These are phyloP conservation scores for Ganoderma resinaceum DNA, from an alignment of 1,284 basidiomycete species.

Conservation along the genomic window DNA sequence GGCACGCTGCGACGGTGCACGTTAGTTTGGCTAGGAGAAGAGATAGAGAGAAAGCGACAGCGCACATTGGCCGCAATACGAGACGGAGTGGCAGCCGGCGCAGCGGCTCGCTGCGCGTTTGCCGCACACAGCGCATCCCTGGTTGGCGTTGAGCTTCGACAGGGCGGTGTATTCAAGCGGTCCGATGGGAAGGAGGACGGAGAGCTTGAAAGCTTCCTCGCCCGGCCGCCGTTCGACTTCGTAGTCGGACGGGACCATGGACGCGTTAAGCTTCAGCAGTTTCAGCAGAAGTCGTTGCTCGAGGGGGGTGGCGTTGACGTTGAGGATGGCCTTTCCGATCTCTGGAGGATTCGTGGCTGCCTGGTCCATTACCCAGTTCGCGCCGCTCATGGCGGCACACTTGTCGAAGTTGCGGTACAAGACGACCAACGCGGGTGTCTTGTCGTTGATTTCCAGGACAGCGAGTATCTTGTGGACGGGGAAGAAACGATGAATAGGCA, in stretches of 20 bases:
- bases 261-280: slow-evolving; percentile 24
- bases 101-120: slow-evolving; percentile 43
- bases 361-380: slow-evolving; percentile 27
- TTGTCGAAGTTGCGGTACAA: slow-evolving; percentile 36
- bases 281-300: slow-evolving; percentile 4
- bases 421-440: slow-evolving; percentile 42
- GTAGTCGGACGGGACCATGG: slow-evolving; percentile 30
- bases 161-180: slow-evolving; percentile 46
- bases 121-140: slow-evolving; percentile 49
- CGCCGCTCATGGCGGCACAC: slow-evolving; percentile 23
- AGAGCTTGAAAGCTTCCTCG: slow-evolving; percentile 32
- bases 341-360: slow-evolving; percentile 8
- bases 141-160: slow-evolving; percentile 43
- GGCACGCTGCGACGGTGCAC: slow-evolving; percentile 42
- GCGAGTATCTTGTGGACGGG: slow-evolving; percentile 39
- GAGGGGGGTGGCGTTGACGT: slow-evolving; percentile 44
- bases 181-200: slow-evolving; percentile 48
- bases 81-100: slow-evolving; percentile 44
- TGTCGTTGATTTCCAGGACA: slow-evolving; percentile 36
- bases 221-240: slow-evolving; percentile 32
- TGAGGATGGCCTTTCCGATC: slow-evolving; percentile 33
- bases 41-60: neutral
- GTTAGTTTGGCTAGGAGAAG: neutral
- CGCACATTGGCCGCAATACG: slow-evolving; percentile 47
- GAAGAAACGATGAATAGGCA: neutral